Percentiles rank a stretch among this genome's conserved stretches.
Evolutionary conservation across 2,329 filamentous ascomycete genomes (phyloP).

Genomic region (Verticillium alfalfae): DNA sequence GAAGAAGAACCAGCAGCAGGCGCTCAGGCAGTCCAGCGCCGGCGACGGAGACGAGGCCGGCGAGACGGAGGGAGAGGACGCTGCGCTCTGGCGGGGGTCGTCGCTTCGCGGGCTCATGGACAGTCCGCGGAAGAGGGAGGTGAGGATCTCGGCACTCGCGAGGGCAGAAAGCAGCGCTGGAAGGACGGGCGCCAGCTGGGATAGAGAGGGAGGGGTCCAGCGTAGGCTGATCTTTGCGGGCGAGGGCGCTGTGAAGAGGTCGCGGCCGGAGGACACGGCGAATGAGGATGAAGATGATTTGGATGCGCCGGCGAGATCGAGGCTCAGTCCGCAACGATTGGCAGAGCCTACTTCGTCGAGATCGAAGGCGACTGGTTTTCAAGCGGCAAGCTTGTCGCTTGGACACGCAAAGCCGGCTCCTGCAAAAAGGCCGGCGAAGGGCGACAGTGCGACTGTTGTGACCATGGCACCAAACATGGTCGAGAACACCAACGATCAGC

Average conservation of each 20-base stretch:
- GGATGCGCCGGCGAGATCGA: background rate
- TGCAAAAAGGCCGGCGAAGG: slow-evolving; percentile 16
- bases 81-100: slow-evolving; percentile 23
- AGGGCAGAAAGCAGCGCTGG: background rate
- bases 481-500: background rate
- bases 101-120: slow-evolving; percentile 38
- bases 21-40: slow-evolving; percentile 13
- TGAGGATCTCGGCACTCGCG: slow-evolving; percentile 17
- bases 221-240: background rate
- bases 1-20: slow-evolving; percentile 27
- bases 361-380: background rate
- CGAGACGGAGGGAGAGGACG: slow-evolving; percentile 18
- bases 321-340: background rate
- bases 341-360: background rate
- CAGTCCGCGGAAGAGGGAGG: slow-evolving; percentile 25
- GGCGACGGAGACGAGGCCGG: slow-evolving; percentile 10
- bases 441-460: slow-evolving; percentile 12
- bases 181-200: background rate
- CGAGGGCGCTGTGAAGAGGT: background rate
- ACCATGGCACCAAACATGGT: too few relatives aligned
- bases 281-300: background rate
- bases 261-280: background rate
- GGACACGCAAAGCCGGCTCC: background rate
- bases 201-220: background rate
- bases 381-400: background rate